Base-by-base conservation (phyloP, 331 rosid species). In the Pyracantha coccinea region DNA sequence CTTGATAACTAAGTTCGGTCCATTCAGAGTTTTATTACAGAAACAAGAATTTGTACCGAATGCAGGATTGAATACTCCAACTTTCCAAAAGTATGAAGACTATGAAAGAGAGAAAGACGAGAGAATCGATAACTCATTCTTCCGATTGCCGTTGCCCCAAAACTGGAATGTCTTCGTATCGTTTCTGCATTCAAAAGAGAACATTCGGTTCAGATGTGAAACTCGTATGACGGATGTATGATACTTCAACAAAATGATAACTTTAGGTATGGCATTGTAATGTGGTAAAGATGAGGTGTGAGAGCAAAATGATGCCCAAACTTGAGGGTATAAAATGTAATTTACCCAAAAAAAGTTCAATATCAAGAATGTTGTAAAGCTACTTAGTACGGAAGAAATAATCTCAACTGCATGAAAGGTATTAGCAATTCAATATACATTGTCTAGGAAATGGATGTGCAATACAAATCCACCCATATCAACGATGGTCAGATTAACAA, bases 111-210 rank as follows among this genome's bases (percentile, higher is more conserved):
- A 17, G 74, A 73, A 50, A 38, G 66, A 35, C 71, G 69, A 47
- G 74, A 58, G 72, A 27, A 59, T 50, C 66, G 7, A 61, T 1
- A 72, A 66, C 4, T 25, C 79, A 80, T 81, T 88, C 89, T 45
- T 81, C 91, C 8, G 82, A 10, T 53, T 12, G 91, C 72, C 91
- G 80, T 82, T 84, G 88, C 76, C 91, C 91, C 83, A 87, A 80
- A 68, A 69, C 85, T 12, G 91, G 23, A 67, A 84, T 87, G 80
- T 87, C 91, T 69, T 87, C 88, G 0, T 82, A 87, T 31, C 85
- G 85, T 78, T 87, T 87, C 91, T 87, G 87, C 84, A 60, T 66
- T 61, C 44, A 57, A 58, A 24, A 2, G 24, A 11, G 17, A 58
- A 20, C 1, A 35, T 7, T 20, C n/a, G 54, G n/a, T 14, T 24